Conservation (phyloP, 306 rosid species). For the Castanea crenata region DNA sequence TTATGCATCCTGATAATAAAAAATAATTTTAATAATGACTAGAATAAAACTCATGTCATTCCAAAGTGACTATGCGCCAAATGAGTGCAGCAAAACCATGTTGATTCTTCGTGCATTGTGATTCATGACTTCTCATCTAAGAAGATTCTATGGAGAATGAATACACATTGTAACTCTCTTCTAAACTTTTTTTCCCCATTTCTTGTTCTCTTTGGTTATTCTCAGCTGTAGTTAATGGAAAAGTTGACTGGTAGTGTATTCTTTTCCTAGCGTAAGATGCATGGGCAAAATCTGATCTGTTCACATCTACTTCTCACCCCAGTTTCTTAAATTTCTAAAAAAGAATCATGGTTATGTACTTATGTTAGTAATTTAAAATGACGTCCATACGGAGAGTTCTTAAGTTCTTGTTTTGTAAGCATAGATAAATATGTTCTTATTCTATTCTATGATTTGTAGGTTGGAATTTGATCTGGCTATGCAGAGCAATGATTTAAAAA, state of each 20-base stretch:
- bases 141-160: too few relatives aligned
- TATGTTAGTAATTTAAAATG: not conserved
- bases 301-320: not conserved
- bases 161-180: not conserved
- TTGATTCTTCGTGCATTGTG: not conserved
- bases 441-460: constrained; percentile 39
- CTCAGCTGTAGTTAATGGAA: not conserved
- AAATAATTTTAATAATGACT: too few relatives aligned
- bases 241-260: not conserved
- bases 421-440: not conserved
- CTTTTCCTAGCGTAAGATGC: not conserved
- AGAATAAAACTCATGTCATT: not conserved
- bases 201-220: not conserved
- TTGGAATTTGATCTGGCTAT: constrained; percentile 98
- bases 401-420: not conserved
- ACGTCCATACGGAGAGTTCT: not conserved
- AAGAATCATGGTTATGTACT: too few relatives aligned
- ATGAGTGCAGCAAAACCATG: not conserved
- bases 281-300: not conserved
- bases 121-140: not conserved
- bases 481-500: constrained; percentile 92
- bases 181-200: not conserved
- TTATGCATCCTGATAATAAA: not conserved
- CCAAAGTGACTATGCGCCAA: not conserved
- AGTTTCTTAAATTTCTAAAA: not conserved